Percentiles rank a stretch among this genome's conserved stretches.
These are phyloP conservation scores for Kwoniella newhampshirensis DNA, from an alignment of 768 basidiomycete genomes.

Conservation along the genomic window DNA sequence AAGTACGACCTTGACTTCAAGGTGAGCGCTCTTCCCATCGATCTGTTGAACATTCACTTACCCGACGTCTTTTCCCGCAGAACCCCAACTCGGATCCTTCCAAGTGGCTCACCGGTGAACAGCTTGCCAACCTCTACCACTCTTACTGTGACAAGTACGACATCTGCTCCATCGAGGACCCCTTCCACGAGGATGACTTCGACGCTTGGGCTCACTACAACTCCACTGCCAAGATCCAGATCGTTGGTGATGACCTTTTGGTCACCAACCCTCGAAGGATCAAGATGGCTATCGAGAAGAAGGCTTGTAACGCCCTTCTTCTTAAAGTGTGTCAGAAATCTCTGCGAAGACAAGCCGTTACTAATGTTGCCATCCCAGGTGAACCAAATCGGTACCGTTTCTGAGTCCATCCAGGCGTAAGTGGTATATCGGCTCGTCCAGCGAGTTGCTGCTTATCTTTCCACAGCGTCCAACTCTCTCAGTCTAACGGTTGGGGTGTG, in stretches of 20 bases:
- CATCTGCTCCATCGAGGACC: constrained; percentile 69
- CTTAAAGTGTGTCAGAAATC: constrained; percentile 64
- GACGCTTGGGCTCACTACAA: constrained; percentile 96
- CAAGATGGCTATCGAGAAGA: constrained; percentile 99
- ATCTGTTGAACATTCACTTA: not conserved
- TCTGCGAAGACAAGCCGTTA: constrained; percentile 5
- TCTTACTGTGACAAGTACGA: constrained; percentile 87
- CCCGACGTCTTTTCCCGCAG: constrained; percentile 64
- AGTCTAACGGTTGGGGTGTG: constrained; percentile 96
- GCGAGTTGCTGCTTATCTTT: constrained; percentile 9
- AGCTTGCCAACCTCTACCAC: constrained; percentile 92
- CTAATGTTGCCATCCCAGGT: constrained; percentile 57
- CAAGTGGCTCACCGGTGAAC: constrained; percentile 89
- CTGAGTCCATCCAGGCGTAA: constrained; percentile 97
- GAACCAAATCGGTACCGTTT: constrained; percentile 99
- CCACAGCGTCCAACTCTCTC: constrained; percentile 83
- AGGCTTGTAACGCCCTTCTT: constrained; percentile 97
- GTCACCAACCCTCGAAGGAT: constrained; percentile 97
- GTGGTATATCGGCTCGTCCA: constrained; percentile 51
- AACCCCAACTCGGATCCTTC: constrained; percentile 97
- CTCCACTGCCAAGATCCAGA: constrained; percentile 51
- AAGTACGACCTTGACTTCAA: constrained; percentile 88
- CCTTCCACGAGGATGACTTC: constrained; percentile 99
- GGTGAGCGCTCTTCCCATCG: constrained; percentile 24
- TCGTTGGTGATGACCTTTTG: constrained; percentile 77